These are phyloP conservation scores for Sporisorium sorghi DNA, from an alignment of 1,284 basidiomycete species.

Conservation along the genomic window DNA sequence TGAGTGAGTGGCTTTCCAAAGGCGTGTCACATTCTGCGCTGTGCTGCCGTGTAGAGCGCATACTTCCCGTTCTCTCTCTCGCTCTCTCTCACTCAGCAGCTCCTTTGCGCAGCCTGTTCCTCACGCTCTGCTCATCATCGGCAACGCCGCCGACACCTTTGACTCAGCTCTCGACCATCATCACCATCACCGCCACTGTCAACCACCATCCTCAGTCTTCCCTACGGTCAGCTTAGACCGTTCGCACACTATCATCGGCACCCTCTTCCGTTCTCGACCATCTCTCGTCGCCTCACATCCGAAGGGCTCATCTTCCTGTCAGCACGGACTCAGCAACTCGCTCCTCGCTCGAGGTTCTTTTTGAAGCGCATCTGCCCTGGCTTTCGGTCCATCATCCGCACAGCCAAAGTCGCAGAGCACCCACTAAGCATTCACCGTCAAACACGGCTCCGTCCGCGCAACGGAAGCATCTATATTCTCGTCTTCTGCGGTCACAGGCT, in stretches of 20 bases:
- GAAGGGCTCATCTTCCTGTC: not conserved
- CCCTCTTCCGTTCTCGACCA: no score
- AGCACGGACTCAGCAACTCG: no score
- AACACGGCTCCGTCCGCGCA: not conserved
- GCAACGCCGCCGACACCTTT: conserved; percentile 8
- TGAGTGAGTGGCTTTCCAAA: not conserved
- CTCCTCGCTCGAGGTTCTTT: not conserved
- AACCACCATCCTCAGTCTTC: not conserved
- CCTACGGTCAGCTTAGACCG: not conserved
- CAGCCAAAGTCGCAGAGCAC: no score
- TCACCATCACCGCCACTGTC: not conserved
- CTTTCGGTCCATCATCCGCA: not conserved
- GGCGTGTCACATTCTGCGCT: conserved; percentile 5
- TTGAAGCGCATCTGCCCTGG: not conserved
- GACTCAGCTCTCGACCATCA: not conserved
- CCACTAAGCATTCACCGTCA: not conserved
- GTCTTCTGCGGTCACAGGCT: no score
- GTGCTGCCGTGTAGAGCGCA: not conserved
- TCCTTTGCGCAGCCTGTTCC: not conserved
- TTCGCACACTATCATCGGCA: not conserved
- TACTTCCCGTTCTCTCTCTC: not conserved
- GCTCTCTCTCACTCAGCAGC: not conserved
- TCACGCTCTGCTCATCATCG: not conserved
- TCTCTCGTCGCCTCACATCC: not conserved
- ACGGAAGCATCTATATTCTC: not conserved